phyloP scores from a whole-genome alignment of 805 yeast genomes.

The Blastobotrys parvus region DNA sequence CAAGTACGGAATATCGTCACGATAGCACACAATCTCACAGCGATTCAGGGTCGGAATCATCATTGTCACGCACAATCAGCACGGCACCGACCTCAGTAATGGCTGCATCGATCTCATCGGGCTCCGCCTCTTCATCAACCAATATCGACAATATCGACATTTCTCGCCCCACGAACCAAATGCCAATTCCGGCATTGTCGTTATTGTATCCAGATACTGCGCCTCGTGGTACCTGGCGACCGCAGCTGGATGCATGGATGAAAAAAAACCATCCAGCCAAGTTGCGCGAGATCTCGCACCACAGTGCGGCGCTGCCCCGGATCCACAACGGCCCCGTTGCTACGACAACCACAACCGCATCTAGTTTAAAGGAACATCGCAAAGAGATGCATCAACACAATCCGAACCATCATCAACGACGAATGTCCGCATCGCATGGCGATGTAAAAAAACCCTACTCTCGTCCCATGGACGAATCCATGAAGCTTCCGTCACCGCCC shows the following conservation, averaged over 20 bases:
- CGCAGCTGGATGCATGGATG: slow-evolving; percentile 31
- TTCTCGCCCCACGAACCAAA: neutral
- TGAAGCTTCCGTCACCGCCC: slow-evolving; percentile 2
- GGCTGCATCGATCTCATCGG: too few species aligned
- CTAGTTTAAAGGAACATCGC: neutral
- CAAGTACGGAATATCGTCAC: too few species aligned
- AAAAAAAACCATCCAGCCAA: slow-evolving; percentile 25
- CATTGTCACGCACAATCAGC: neutral
- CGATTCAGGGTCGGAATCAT: neutral
- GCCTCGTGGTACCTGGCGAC: slow-evolving; percentile 30
- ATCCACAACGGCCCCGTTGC: neutral
- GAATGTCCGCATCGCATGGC: neutral
- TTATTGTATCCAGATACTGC: slow-evolving; percentile 32
- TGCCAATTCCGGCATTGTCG: slow-evolving; percentile 14
- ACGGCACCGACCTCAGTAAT: too few species aligned
- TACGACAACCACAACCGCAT: neutral
- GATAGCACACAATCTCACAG: too few species aligned
- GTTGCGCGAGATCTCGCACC: slow-evolving; percentile 17
- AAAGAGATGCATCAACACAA: neutral
- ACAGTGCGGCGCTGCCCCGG: slow-evolving; percentile 5
- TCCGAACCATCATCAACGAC: neutral
- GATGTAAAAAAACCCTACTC: neutral
- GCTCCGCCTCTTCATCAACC: too few species aligned
- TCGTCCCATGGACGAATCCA: neutral
- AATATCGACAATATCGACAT: too few species aligned